A percentile compares a stretch with the other conserved stretches of the same genome.
Evolutionary conservation across 257 asterid species (phyloP).

Genomic region (Solanum peruvianum): DNA sequence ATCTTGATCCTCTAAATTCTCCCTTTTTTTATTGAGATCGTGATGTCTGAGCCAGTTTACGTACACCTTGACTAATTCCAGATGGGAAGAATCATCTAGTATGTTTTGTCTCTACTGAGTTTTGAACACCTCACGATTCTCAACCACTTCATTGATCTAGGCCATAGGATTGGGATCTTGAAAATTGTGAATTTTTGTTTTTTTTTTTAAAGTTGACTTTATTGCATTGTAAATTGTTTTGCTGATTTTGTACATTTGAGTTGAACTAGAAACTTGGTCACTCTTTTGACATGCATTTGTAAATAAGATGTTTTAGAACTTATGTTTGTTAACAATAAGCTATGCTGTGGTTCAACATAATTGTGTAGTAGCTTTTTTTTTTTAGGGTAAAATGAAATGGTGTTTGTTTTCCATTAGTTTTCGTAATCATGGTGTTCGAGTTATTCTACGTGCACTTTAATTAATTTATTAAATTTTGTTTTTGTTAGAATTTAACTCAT

Average conservation of each 20-base stretch:
- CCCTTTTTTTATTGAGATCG: background rate
- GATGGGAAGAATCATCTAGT: background rate
- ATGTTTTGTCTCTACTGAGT: background rate
- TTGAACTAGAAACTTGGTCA: background rate
- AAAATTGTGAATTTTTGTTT: background rate
- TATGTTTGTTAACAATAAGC: background rate
- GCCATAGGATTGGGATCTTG: background rate
- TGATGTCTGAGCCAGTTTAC: too few relatives aligned
- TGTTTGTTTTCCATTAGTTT: background rate
- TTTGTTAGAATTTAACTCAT: background rate
- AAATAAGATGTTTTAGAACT: background rate
- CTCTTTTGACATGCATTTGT: background rate
- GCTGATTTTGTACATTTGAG: background rate
- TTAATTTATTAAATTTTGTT: background rate
- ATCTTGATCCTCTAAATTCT: background rate
- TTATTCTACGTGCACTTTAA: fast-evolving
- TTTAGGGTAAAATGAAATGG: background rate
- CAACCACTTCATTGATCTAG: background rate
- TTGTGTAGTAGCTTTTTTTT: background rate
- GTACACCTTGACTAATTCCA: too few relatives aligned
- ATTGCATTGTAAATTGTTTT: background rate
- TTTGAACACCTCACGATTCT: background rate
- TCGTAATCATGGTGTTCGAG: background rate
- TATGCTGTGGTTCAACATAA: background rate
- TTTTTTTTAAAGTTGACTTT: background rate